Conservation (phyloP, 208 protist species). For the Acanthamoeba royreba region DNA sequence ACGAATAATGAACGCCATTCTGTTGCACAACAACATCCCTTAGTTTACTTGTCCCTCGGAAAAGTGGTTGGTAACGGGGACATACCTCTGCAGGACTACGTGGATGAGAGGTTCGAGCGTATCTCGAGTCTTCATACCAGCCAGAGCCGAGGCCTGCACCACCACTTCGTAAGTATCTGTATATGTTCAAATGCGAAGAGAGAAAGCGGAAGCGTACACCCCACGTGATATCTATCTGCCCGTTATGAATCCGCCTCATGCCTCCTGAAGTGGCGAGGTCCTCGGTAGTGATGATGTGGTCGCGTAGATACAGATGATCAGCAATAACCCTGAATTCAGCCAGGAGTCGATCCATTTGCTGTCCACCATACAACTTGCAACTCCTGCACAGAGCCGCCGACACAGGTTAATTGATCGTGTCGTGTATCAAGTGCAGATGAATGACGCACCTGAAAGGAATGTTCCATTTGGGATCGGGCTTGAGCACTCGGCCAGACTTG, state of each 20-base stretch:
- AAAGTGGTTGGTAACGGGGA: not conserved
- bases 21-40: not conserved
- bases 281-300: not conserved
- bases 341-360: not conserved
- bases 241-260: not conserved
- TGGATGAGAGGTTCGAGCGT: not conserved
- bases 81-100: not conserved
- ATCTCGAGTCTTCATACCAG: not conserved
- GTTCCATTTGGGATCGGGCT: not conserved
- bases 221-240: not conserved
- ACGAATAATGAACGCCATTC: not conserved
- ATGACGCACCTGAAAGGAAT: not conserved
- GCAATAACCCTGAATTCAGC: not conserved
- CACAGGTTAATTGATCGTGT: too few species aligned
- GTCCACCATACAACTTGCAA: conserved; percentile 19
- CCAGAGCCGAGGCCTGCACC: not conserved
- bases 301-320: not conserved
- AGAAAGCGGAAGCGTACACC: not conserved
- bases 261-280: not conserved
- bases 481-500: not conserved
- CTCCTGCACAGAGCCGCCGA: too few species aligned
- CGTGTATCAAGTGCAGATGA: not conserved
- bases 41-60: not conserved
- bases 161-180: too few species aligned
- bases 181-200: not conserved